Evolutionary conservation across 2,329 filamentous ascomycete species (phyloP).

Genomic region (Karstenula rhodostoma): DNA sequence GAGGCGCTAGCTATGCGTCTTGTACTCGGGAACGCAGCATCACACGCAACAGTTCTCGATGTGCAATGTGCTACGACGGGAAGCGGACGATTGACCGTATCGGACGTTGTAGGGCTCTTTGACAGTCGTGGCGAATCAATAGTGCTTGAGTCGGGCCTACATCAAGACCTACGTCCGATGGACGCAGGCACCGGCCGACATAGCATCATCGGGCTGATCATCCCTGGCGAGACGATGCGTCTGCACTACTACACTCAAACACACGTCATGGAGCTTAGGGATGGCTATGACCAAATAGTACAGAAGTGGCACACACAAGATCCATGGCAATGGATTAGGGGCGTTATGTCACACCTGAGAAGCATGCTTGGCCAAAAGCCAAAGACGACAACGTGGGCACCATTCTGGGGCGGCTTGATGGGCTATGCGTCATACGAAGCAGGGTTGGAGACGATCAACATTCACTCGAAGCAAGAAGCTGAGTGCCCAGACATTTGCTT

Average conservation of each 20-base stretch:
- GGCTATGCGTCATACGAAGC: constrained; percentile 88
- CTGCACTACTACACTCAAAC: constrained; percentile 45
- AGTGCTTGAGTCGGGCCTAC: constrained; percentile 58
- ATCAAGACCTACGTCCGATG: constrained; percentile 49
- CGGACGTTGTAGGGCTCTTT: constrained; percentile 48
- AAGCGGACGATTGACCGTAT: constrained; percentile 46
- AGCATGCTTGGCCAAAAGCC: constrained; percentile 33
- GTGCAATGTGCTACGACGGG: constrained; percentile 47
- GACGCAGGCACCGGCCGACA: constrained; percentile 66
- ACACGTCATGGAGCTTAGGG: constrained; percentile 38
- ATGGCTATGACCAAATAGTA: constrained; percentile 38
- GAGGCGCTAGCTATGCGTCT: constrained; percentile 36
- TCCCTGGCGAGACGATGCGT: constrained; percentile 58
- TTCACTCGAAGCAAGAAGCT: constrained; percentile 53
- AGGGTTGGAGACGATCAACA: constrained; percentile 69
- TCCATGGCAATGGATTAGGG: constrained; percentile 52
- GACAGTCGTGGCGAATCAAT: constrained; percentile 49
- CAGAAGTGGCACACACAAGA: constrained; percentile 36
- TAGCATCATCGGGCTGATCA: constrained; percentile 76
- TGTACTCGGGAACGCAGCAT: constrained; percentile 36
- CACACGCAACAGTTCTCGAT: constrained; percentile 34
- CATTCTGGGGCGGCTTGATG: constrained; percentile 85
- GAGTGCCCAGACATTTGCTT: constrained; percentile 73
- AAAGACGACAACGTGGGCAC: constrained; percentile 46
- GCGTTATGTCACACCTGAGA: constrained; percentile 48